A percentile compares a stretch with the other conserved stretches of the same genome.
Evolutionary conservation across 1,284 basidiomycete species (phyloP).

Genomic region (Pseudozyma thailandica): DNA sequence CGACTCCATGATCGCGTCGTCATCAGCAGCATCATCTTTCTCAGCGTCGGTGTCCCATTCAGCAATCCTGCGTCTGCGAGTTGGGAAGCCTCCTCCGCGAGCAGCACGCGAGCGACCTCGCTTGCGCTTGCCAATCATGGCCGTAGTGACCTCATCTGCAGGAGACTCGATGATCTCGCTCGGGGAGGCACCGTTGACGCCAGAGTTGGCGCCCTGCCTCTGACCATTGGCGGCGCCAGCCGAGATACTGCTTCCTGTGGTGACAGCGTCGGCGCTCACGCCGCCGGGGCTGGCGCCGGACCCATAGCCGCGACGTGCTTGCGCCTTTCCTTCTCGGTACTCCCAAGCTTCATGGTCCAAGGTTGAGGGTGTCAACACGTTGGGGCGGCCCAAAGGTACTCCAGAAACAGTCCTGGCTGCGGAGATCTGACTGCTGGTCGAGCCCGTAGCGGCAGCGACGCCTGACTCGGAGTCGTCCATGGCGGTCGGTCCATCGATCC

Average conservation of each 20-base stretch:
- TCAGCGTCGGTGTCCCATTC: slow-evolving; percentile 52
- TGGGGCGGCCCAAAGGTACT: slow-evolving; percentile 26
- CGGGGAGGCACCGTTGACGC: slow-evolving; percentile 30
- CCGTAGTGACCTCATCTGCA: slow-evolving; percentile 41
- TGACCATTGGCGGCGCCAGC: slow-evolving; percentile 27
- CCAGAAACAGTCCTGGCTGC: slow-evolving; percentile 11
- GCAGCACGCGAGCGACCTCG: slow-evolving; percentile 39
- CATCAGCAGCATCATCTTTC: slow-evolving; percentile 32
- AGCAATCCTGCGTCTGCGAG: slow-evolving; percentile 25
- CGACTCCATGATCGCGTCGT: slow-evolving; percentile 17
- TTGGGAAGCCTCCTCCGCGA: slow-evolving; percentile 34
- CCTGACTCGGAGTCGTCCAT: slow-evolving; percentile 22
- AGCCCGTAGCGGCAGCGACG: slow-evolving; percentile 6
- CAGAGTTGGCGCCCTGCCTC: slow-evolving; percentile 18
- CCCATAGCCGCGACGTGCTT: slow-evolving; percentile 42
- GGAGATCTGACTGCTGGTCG: slow-evolving; percentile 17
- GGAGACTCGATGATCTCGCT: slow-evolving; percentile 47
- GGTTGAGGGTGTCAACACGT: slow-evolving; percentile 43
- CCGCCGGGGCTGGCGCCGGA: slow-evolving; percentile 43
- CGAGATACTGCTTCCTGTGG: slow-evolving; percentile 41
- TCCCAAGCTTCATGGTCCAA: slow-evolving; percentile 55
- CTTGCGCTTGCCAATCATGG: slow-evolving; percentile 50
- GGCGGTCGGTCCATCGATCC: slow-evolving; percentile 17
- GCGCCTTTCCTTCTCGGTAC: slow-evolving; percentile 56
- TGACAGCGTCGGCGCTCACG: slow-evolving; percentile 32